Base-by-base conservation (phyloP, 2,329 filamentous ascomycete species). In the Colletotrichum incanum region DNA sequence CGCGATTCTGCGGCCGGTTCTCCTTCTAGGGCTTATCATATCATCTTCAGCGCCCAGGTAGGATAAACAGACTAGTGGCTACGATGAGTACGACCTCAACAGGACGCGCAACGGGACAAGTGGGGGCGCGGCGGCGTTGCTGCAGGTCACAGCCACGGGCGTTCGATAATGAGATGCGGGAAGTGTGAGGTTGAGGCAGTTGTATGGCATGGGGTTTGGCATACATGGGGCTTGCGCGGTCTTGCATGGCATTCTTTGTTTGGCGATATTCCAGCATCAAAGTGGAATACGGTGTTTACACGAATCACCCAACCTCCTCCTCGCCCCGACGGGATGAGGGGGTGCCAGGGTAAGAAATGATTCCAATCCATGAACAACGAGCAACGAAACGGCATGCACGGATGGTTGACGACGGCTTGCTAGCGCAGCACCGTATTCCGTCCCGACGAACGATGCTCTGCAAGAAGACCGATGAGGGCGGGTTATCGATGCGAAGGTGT, bases 381-480 rank as follows among this genome's bases (percentile, higher is more conserved):
- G 18, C 26, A 59, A 18, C 11, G 62, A 20, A 49, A 41, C 26
- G 52, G 52, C 20, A 34, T 31, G 5, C 14, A 55, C 52, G 52
- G 52, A 20, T 9, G 31, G 16, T 34, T 14, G 18, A 55, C 18
- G 20, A 41, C 14, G 11, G 26, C 16, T 23, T 52, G 60, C 28
- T 26, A 55, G 47, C 50, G 45, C 37, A 39, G n/a, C 50, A 65
- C 54, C 60, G 66, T 43, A 18, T 50, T 50, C 31, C 47, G 55
- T 45, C 23, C 26, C 28, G 31, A 66, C 64, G 31, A 45, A 67
- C 61, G 66, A 69, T 58, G 60, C 50, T 65, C 50, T 59, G 68
- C 68, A 28, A 68, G 68, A 71, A 37, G 65, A 18, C 65, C 68
- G 65, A 71, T 68, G 68, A 52, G 52, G 37, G 26, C 34, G 26